Base-by-base conservation (phyloP, 441 rosid genomes). In the Macaranga tanarius region DNA sequence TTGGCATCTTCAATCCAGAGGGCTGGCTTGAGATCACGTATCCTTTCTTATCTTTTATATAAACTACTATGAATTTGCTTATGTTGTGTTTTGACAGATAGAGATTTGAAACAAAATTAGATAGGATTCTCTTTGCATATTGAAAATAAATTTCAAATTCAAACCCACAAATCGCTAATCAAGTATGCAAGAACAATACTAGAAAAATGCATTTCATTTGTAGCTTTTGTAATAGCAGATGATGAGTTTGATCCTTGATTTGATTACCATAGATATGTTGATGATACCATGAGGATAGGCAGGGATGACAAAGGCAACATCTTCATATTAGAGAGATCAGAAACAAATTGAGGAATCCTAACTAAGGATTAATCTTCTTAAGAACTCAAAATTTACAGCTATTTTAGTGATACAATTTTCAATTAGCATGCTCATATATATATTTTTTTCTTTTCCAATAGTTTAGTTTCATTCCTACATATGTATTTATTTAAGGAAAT, bases 1-100 rank as follows among this genome's bases (percentile, higher is more conserved):
- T 95, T 0, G 75, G 85, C 56, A 86, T 95, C 79, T 95, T 95
- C 73, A 89, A 92, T 73, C 96, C 91, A 0, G 92, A 89, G 26
- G 97, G 99, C 1, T 90, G 88, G 91, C 92, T 91, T 13, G 97
- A 95, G 79, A 87, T 95, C 69, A 79, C 97, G 97, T 92, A 94
- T 89, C 97, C 92, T 88, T 81, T 70, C 54, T 22, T 5, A 0
- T 3, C 10, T 22, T 42, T 17, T 7, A 44, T 38, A 16, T 28
- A 0, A 47, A 16, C 50, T 20, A 42, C 4, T 42, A 42, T 42
- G 45, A 42, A 42, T 42, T 7, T 42, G 45, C 4, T 6, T 10
- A 42, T 42, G 45, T 57, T 12, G 3, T 15, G n/a, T 58, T 26
- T 25, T 26, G n/a, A 5, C 12, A 11, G n/a, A 4, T 23, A 7